Conservation (phyloP, 164 flowering plant species). For the Euptelea pleiosperma region DNA sequence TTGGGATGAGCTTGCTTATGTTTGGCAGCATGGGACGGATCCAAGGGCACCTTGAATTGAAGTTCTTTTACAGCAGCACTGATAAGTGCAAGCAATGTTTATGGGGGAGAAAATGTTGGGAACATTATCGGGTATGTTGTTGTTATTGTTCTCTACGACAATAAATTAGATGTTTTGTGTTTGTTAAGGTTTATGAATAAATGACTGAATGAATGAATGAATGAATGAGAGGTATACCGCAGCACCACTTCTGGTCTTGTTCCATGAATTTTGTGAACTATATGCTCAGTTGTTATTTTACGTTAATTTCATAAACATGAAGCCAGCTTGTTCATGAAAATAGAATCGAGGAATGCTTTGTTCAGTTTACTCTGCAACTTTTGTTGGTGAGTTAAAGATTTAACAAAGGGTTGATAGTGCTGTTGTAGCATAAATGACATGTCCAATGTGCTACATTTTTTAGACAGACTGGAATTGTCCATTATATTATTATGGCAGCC, state of each 20-base stretch:
- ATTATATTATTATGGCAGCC: background rate
- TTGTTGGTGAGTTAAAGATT: background rate
- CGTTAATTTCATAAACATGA: background rate
- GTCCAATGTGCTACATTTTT: background rate
- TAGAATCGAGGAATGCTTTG: background rate
- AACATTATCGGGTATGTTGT: slow-evolving; percentile 4
- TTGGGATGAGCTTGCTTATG: slow-evolving; percentile 93
- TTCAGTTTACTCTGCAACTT: background rate
- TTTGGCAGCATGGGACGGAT: slow-evolving; percentile 95
- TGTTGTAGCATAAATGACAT: background rate
- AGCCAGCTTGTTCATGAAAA: background rate
- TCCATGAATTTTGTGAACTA: background rate
- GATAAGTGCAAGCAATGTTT: background rate
- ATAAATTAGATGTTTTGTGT: background rate
- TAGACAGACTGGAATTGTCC: background rate
- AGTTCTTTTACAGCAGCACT: background rate
- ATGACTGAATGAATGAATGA: background rate
- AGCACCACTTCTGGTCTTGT: background rate
- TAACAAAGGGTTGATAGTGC: background rate
- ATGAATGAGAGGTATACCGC: background rate
- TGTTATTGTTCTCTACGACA: slow-evolving; percentile 12
- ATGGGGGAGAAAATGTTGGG: background rate
- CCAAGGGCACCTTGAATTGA: slow-evolving; percentile 64
- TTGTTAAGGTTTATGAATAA: background rate
- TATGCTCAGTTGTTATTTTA: background rate